Base-by-base conservation (phyloP, 768 basidiomycete species). In the Tylopilus sp. region DNA sequence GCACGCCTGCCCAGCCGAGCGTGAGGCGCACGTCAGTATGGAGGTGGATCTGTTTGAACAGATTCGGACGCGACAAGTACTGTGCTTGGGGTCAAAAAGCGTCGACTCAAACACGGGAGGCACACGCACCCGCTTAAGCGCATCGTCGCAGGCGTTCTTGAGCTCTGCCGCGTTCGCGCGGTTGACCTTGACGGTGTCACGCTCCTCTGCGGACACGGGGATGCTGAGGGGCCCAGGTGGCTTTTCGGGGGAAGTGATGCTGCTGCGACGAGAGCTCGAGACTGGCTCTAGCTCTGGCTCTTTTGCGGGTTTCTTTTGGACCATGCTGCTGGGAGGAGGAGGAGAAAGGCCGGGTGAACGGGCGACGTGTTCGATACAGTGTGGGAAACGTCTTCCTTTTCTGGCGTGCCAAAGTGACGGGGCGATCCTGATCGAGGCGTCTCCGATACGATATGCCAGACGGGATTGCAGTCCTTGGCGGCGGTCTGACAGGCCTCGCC, bases 1-100 rank as follows among this genome's bases (percentile, higher is more conserved):
- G 78, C 43, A 93, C 88, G 56, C 87, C 83, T 16, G 85, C 73
- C 89, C 92, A 98, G 26, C 96, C 96, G 13, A 98, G 78, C 0
- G 74, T 84, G 38, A 98, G 80, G 45, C 91, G 84, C 12, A 97
- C 85, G 64, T 97, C 94, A 2, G 91, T 92, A 61, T 98, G 93
- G 38, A 82, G 75, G 70, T 95, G 80, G 33, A 85, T 92, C 66
- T 89, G 89, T 54, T 87, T 89, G 76, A 94, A 98, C 34, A 92
- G 71, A 49, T 86, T 84, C 10, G 89, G 88, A 50, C 86, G 78
- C 48, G 88, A 82, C 38, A 95, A 77, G 67, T 85, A 89, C 92
- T 95, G 68, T n/a, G 51, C n/a, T 13, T n/a, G 47, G 24, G 38
- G 44, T 29, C 42, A 30, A 33, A 51, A 14, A 22, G 31, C 3